These are phyloP conservation scores for Fraxinus velutina DNA, from an alignment of 305 asterid species.

Conservation along the genomic window DNA sequence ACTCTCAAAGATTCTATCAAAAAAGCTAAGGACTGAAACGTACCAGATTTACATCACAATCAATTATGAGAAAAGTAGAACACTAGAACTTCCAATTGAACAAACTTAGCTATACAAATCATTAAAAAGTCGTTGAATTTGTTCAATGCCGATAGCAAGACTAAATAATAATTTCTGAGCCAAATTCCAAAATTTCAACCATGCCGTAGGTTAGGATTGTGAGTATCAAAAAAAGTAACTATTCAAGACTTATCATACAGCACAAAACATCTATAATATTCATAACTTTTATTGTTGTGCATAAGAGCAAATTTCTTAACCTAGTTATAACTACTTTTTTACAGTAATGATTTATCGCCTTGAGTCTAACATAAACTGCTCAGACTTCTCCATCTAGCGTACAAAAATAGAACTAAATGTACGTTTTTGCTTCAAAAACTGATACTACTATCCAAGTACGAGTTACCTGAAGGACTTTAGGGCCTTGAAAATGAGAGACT, in stretches of 20 bases:
- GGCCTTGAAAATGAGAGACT: slow-evolving; percentile 58
- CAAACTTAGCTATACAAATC: not conserved
- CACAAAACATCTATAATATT: not conserved
- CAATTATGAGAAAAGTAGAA: not conserved
- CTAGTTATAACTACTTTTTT: not conserved
- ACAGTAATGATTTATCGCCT: not conserved
- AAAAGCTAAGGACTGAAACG: not conserved
- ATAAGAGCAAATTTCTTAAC: not conserved
- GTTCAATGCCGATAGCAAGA: not conserved
- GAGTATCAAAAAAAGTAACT: not conserved
- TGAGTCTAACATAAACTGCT: not conserved
- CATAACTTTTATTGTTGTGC: not conserved
- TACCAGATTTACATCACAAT: not conserved
- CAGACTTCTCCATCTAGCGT: not conserved
- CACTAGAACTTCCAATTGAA: not conserved
- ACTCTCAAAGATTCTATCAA: not conserved
- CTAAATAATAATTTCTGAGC: not conserved
- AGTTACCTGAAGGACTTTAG: slow-evolving; percentile 70
- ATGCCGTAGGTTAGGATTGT: not conserved
- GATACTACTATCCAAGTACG: not conserved
- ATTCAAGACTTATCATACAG: not conserved
- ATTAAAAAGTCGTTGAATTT: not conserved
- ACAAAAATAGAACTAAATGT: not conserved
- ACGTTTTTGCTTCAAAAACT: not conserved
- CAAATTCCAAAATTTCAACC: not conserved